These are phyloP conservation scores for Carnegiea gigantea DNA, from an alignment of 179 eudicot genomes.

Conservation along the genomic window DNA sequence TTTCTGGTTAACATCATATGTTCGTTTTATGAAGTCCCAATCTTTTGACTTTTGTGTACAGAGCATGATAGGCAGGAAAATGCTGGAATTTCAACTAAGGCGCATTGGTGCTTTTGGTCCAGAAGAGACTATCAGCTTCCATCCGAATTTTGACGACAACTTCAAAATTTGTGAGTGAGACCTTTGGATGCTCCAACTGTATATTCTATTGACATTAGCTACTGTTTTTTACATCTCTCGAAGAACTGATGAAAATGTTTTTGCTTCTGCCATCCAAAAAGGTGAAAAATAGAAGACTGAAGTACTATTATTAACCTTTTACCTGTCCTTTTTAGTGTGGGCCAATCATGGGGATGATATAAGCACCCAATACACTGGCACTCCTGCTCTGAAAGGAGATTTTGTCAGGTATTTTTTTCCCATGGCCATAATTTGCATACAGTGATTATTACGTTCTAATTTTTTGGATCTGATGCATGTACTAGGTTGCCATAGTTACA, in stretches of 20 bases:
- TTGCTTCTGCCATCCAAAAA: neutral
- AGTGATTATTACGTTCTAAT: neutral
- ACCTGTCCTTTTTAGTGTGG: conserved; percentile 64
- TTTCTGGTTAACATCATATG: neutral
- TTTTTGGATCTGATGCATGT: neutral
- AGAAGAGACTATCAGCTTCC: conserved; percentile 74
- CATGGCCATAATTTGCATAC: neutral
- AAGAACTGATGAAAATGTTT: conserved; percentile 1
- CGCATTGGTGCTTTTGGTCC: conserved; percentile 80
- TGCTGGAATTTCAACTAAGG: conserved; percentile 84
- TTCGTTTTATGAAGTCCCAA: neutral
- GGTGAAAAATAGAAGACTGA: neutral
- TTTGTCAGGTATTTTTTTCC: conserved; percentile 71
- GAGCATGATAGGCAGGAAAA: conserved; percentile 96
- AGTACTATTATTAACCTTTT: conserved; percentile 12
- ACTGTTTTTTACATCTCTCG: neutral
- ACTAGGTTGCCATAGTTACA: neutral
- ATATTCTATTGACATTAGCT: conserved; percentile 9
- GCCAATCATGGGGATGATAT: conserved; percentile 97
- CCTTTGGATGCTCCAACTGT: neutral
- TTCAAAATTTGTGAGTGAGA: conserved; percentile 74
- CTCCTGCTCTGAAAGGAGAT: conserved; percentile 97
- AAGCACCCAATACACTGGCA: conserved; percentile 97
- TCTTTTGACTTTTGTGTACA: conserved; percentile 28
- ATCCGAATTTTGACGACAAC: conserved; percentile 79